Evolutionary conservation across 306 rosid genomes (phyloP), one percentile per base, ranked within the genome.

Genomic region (Castanopsis chinensis): DNA sequence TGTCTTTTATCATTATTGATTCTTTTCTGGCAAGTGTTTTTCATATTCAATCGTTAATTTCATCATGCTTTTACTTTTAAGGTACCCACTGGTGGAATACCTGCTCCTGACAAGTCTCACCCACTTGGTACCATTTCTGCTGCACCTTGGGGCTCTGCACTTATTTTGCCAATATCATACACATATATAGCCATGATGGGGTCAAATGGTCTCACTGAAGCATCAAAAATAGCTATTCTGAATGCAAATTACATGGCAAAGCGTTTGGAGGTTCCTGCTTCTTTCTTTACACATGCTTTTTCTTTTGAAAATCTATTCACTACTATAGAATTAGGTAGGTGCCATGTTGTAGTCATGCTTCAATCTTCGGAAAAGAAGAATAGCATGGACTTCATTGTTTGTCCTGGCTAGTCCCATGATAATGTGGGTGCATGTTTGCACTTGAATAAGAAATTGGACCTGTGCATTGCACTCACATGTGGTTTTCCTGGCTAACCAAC

Each of bases 121-220:
- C 99, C 99, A 74, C 96, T 96, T 19, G 99, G 99, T 63, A 81
- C 94, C 75, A 96, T 96, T 81, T 83, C 99, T 63, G 98, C 99
- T 79, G 99, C 99, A 63, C 99, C 99, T 75, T 96, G 99, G 99
- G 99, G 99, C 17, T 96, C 99, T 65, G 99, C 99, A 67, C 99
- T 96, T 78, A 96, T 96, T 79, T 91, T 96, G 80, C 99, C 99
- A 33, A 96, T 96, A 73, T 96, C 99, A 35, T 96, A 96, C 81
- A 89, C 98, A 74, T 96, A 96, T 80, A 91, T 96, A 28, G 99
- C 96, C 71, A 96, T 96, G 99, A 96, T 96, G 99, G 99, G 99
- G 58, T 96, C 99, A 35, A 67, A 92, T 74, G 99, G 99, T 71
- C 94, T 96, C 84, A 96, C 99, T 0, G 90, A 93, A 0, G 99